phyloP scores from a whole-genome alignment of 345 rosid genomes.

The Eucalyptus cloeziana region DNA sequence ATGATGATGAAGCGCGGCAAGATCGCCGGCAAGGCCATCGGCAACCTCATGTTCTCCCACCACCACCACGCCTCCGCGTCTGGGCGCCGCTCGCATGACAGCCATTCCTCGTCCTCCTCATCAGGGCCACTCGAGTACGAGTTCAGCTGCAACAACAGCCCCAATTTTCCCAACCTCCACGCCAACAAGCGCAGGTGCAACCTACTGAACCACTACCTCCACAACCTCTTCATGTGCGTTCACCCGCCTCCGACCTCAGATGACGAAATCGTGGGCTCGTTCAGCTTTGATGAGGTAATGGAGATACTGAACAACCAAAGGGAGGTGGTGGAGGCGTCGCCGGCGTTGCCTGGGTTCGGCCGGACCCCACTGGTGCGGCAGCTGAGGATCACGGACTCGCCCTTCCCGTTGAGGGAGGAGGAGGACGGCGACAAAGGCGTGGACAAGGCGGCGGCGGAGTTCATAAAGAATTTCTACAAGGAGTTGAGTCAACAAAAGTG shows the following conservation, averaged over 20 bases:
- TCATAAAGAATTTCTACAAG: constrained; percentile 64
- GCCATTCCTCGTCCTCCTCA: neutral
- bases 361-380: constrained; percentile 68
- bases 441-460: constrained; percentile 77
- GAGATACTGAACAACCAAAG: constrained; percentile 40
- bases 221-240: constrained; percentile 42
- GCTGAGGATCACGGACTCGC: constrained; percentile 91
- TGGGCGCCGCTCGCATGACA: neutral
- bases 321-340: constrained; percentile 43
- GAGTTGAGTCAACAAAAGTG: constrained; percentile 49
- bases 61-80: constrained; percentile 16
- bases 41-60: constrained; percentile 52
- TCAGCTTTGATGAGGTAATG: constrained; percentile 32
- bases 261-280: constrained; percentile 8
- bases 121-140: constrained; percentile 42
- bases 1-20: constrained; percentile 77
- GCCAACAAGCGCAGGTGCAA: constrained; percentile 12
- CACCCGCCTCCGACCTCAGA: constrained; percentile 51
- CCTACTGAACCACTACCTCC: constrained; percentile 1
- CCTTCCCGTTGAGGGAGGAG: constrained; percentile 58
- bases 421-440: constrained; percentile 36
- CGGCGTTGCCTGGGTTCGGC: constrained; percentile 71
- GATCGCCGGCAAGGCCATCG: constrained; percentile 46
- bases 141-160: constrained; percentile 94
- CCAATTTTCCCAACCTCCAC: constrained; percentile 5